Percentiles rank a stretch among this genome's conserved stretches.
phyloP scores from a whole-genome alignment of 257 asterid species.

The Solanum dulcamara region DNA sequence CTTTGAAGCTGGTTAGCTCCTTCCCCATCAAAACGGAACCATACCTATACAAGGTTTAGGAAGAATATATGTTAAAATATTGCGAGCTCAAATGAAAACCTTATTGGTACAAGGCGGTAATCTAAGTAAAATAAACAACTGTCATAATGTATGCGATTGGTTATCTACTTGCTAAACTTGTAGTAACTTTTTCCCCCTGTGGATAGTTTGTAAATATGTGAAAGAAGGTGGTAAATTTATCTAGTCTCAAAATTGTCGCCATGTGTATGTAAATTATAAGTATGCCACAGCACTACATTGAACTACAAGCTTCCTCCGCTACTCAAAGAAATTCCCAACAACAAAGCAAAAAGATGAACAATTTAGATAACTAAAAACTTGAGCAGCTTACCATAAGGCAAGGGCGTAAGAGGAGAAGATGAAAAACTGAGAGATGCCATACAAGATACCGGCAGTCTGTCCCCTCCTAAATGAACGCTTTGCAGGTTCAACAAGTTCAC shows the following conservation, averaged over 20 bases:
- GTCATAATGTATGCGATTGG: neutral
- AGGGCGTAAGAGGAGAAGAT: conserved; percentile 90
- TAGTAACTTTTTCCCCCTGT: neutral
- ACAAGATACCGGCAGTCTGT: conserved; percentile 82
- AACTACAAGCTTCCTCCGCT: neutral
- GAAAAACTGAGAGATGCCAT: conserved; percentile 92
- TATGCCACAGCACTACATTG: neutral
- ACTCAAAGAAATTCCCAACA: neutral
- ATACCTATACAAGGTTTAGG: conserved; percentile 32
- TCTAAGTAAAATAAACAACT: neutral
- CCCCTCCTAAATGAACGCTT: conserved; percentile 75
- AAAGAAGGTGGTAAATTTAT: neutral
- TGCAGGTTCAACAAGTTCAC: conserved; percentile 74
- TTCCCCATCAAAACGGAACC: conserved; percentile 83
- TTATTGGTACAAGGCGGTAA: neutral
- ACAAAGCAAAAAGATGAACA: neutral
- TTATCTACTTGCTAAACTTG: neutral
- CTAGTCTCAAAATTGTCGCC: neutral
- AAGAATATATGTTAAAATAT: neutral
- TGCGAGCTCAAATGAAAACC: neutral
- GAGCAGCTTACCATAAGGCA: conserved; percentile 65
- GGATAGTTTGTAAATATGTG: neutral
- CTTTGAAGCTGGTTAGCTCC: conserved; percentile 71
- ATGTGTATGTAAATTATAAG: neutral
- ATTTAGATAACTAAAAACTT: neutral